Conservation (phyloP, 140 eudicot genomes). For the Erigeron philadelphicus region DNA sequence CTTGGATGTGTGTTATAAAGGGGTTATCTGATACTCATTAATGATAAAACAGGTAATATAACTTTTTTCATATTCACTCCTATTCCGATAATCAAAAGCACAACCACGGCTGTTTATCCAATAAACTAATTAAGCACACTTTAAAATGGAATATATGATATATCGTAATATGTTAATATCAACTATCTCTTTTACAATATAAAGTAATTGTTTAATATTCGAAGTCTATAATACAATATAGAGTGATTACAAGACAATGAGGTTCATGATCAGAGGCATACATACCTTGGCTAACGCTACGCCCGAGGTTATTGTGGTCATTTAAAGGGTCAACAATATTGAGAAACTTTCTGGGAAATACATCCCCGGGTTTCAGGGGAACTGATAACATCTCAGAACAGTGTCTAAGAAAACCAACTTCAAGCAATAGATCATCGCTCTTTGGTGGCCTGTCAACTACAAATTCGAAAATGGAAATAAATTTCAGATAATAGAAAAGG, state of each 20-base stretch:
- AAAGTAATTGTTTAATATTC: too few species aligned
- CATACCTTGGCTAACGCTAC: slow-evolving; percentile 88
- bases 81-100: too few species aligned
- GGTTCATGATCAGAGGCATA: neutral
- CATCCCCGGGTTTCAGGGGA: slow-evolving; percentile 36
- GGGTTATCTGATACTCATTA: neutral
- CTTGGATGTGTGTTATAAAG: neutral
- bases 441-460: slow-evolving; percentile 60
- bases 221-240: neutral
- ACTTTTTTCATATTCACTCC: neutral
- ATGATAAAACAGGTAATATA: neutral
- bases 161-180: too few species aligned
- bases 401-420: slow-evolving; percentile 49
- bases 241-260: neutral
- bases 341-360: slow-evolving; percentile 56
- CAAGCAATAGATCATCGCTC: slow-evolving; percentile 41
- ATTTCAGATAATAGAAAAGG: slow-evolving; percentile 5
- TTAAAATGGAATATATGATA: too few species aligned
- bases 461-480: slow-evolving; percentile 1
- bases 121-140: too few species aligned
- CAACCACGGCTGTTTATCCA: too few species aligned
- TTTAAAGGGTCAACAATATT: slow-evolving; percentile 86
- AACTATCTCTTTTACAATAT: too few species aligned
- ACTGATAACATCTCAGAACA: slow-evolving; percentile 51
- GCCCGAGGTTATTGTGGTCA: slow-evolving; percentile 80